Base-by-base conservation (phyloP, 768 basidiomycete species). In the Auriscalpium vulgare region DNA sequence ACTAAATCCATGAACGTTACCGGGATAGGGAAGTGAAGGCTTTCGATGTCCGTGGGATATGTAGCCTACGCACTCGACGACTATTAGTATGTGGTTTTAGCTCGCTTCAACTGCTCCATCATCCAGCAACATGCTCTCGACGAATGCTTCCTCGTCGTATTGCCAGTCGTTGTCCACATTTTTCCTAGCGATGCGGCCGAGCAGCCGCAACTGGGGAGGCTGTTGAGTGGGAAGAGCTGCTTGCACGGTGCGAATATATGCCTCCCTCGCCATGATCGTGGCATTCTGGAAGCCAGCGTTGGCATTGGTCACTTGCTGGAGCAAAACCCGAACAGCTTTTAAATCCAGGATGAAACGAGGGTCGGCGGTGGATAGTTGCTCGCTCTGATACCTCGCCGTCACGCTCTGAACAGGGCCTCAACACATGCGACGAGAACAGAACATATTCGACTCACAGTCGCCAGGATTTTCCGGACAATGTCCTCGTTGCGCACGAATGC, bases 91-190 rank as follows among this genome's bases (percentile, higher is more conserved):
- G 88, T 71, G 29, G 79, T 79, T 36, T 72, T 69, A 14, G 74
- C 73, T 68, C 76, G 72, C 66, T 78, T 82, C 58, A 88, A 74
- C 47, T 87, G 66, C 65, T 85, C 82, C 50, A 78, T 76, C 78
- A 29, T 29, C 23, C 23, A 29, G 23, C 3, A 29, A 5, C 23
- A 87, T 79, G 61, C 76, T 75, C 63, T 82, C 81, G 44, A 89
- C 67, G 74, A 87, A 84, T 4, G 75, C 78, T 23, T 90, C 85
- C 50, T 87, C 86, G 44, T 83, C 82, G 0, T 81, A 81, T 74
- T 85, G 81, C n/a, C n/a, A n/a, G 63, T 85, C 75, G 35, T 37
- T 53, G 34, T 60, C 56, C 4, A 55, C 61, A 51, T 62, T 51
- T 16, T 60, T 44, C 45, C 37, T 35, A 9, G 53, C 35, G 6